Evolutionary conservation across 768 basidiomycete genomes (phyloP), one percentile per base, ranked within the genome.

Genomic region (Hirschioporus abietinus): DNA sequence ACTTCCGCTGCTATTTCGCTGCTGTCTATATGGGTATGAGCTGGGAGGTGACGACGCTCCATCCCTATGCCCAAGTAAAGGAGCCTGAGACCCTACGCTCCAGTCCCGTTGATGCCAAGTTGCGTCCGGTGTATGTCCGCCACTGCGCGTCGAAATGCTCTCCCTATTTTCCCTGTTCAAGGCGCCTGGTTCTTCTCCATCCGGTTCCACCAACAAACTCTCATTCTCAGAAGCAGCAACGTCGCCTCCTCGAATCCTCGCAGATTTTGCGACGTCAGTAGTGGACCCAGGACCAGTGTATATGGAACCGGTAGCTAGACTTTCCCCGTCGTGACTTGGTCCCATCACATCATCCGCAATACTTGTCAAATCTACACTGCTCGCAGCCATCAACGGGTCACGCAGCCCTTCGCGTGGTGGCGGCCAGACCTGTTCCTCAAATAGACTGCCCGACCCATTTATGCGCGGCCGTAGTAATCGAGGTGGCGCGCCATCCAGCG

Each of bases 261-360:
- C 42, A 52, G 42, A 52, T 52, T 52, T 52, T 5, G 42, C 20
- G 42, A 52, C 42, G 42, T 52, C 42, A 52, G 42, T 52, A 52
- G 42, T 52, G 1, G 42, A 52, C 15, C 42, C 42, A 52, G 42
- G 42, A 20, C 42, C 42, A 52, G 42, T 52, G 20, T 20, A 20
- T 5, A 52, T 52, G 42, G 42, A 52, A 20, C 42, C 42, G 12
- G 20, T 20, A 20, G 42, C 20, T 20, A 52, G 42, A 20, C 42
- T 52, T 12, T 52, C 42, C 20, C 42, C 42, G 12, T 52, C 42
- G 20, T 15, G 42, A 52, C 20, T 52, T 12, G 63, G 30, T 26
- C 65, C 65, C 65, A 66, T 66, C 17, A 66, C 65, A 26, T 52
- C 60, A 35, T 66, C 65, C 27, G 60, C 65, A 26, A 66, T 66